Conservation (phyloP, 768 basidiomycete genomes). For the Scleroderma bovista region DNA sequence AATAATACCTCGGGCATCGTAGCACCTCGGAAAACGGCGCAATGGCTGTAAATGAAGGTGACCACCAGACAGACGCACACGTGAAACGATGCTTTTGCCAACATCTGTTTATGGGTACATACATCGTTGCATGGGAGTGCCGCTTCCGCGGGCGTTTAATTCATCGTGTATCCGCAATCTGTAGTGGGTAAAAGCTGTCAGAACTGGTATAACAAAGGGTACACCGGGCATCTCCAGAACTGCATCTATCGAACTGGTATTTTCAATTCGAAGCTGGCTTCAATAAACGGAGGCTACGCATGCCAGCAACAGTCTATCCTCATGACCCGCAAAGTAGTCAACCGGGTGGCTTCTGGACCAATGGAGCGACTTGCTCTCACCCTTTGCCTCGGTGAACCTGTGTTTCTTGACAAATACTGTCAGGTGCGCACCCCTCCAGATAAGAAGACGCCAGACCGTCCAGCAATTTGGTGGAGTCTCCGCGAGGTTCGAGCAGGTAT, state of each 20-base stretch:
- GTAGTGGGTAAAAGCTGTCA: background rate
- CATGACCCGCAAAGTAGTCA: conserved; percentile 1
- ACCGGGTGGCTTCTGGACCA: conserved; percentile 14
- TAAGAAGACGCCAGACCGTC: conserved; percentile 4
- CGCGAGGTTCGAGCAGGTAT: background rate
- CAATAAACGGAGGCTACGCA: conserved; percentile 12
- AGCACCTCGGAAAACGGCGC: background rate
- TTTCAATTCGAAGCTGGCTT: conserved; percentile 26
- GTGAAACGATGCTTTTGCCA: background rate
- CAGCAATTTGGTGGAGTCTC: background rate
- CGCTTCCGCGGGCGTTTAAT: background rate
- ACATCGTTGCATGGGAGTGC: background rate
- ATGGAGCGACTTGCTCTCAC: conserved; percentile 10
- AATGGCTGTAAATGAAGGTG: background rate
- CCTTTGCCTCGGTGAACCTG: conserved; percentile 28
- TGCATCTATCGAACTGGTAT: conserved; percentile 20
- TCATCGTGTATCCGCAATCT: background rate
- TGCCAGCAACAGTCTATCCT: background rate
- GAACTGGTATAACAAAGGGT: conserved; percentile 11
- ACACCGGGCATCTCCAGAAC: background rate
- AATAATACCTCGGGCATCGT: background rate
- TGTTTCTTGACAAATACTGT: conserved; percentile 18
- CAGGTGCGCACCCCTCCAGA: conserved; percentile 12
- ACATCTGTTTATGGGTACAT: background rate
- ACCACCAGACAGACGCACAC: background rate